Evolutionary conservation across 345 rosid species (phyloP).

Genomic region (Hevea brasiliensis): DNA sequence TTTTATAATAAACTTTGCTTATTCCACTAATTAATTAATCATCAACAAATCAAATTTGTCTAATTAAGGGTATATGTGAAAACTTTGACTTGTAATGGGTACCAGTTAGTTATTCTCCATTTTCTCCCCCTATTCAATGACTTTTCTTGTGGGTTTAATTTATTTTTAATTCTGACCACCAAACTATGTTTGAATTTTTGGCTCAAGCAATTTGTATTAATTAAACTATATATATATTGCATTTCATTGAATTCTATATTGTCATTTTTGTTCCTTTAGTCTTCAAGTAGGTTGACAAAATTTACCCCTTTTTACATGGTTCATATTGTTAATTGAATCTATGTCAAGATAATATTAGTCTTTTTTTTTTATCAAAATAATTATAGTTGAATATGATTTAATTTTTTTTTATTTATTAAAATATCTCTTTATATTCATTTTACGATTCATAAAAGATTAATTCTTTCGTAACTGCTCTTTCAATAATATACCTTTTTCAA

Average conservation of each 20-base stretch:
- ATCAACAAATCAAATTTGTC: neutral
- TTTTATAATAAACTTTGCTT: neutral
- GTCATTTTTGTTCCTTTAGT: neutral
- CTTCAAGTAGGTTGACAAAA: neutral
- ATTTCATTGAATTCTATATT: slow-evolving; percentile 4
- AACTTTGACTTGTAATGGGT: neutral
- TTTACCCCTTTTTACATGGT: neutral
- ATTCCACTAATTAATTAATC: neutral
- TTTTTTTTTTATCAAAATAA: no score
- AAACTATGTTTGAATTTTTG: slow-evolving; percentile 21
- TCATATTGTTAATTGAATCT: neutral
- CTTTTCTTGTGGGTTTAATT: neutral
- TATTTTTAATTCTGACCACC: slow-evolving; percentile 5
- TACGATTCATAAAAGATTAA: no score
- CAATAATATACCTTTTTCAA: no score
- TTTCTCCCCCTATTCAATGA: neutral
- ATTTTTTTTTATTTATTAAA: neutral
- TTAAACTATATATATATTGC: slow-evolving; percentile 12
- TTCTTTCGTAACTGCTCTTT: no score
- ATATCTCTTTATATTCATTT: no score
- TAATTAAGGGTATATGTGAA: neutral
- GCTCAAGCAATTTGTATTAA: neutral
- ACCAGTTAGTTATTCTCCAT: neutral
- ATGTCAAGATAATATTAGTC: neutral
- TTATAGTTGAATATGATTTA: neutral